These are phyloP conservation scores for Yamadazyma paraphyllophila DNA, from an alignment of 805 yeast species.

Conservation along the genomic window DNA sequence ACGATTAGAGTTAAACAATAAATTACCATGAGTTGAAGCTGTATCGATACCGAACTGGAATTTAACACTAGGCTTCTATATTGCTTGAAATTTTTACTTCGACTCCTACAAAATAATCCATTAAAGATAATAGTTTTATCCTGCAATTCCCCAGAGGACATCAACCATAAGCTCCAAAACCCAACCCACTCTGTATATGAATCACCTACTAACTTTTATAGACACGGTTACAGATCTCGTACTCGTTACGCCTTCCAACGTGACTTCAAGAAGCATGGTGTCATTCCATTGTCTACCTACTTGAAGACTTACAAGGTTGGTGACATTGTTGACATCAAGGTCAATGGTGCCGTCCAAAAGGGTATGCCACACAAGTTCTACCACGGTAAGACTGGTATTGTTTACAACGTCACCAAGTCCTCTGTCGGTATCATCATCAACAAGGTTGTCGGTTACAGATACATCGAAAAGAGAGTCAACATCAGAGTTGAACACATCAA, in stretches of 20 bases:
- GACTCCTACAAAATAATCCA: too few relatives aligned
- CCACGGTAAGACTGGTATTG: slow-evolving; percentile 99
- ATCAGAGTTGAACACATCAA: slow-evolving; percentile 98
- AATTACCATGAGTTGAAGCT: too few relatives aligned
- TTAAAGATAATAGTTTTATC: too few relatives aligned
- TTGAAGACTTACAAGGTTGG: slow-evolving; percentile 98
- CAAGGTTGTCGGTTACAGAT: slow-evolving; percentile 99
- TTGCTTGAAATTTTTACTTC: too few relatives aligned
- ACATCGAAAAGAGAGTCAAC: slow-evolving; percentile 98
- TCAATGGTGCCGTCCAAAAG: slow-evolving; percentile 98
- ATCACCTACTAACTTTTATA: slow-evolving; percentile 7
- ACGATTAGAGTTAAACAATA: too few relatives aligned
- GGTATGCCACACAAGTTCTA: slow-evolving; percentile 99
- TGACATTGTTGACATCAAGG: slow-evolving; percentile 99
- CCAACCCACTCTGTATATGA: neutral
- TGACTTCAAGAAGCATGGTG: slow-evolving; percentile 98
- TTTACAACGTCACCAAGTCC: slow-evolving; percentile 98
- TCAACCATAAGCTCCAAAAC: neutral
- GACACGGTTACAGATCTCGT: slow-evolving; percentile 99
- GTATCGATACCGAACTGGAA: too few relatives aligned
- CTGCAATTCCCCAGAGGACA: too few relatives aligned
- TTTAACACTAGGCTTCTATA: too few relatives aligned
- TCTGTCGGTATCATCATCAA: slow-evolving; percentile 97
- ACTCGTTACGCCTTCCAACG: slow-evolving; percentile 99
- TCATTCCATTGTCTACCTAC: slow-evolving; percentile 92